These are phyloP conservation scores for Plasmodium gaboni DNA, from an alignment of 169 alveolate species.

Conservation along the genomic window DNA sequence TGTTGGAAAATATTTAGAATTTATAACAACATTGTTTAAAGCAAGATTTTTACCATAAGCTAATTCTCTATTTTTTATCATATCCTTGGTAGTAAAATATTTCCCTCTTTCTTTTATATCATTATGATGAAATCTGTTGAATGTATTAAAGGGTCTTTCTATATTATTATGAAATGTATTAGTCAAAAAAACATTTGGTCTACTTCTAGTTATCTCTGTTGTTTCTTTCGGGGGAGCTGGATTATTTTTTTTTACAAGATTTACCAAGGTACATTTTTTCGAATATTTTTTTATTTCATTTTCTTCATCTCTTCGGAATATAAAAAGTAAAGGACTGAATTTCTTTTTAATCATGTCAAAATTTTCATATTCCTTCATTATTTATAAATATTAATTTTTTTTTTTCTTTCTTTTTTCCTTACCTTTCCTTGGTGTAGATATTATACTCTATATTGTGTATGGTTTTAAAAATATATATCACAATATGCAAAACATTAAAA, in stretches of 20 bases:
- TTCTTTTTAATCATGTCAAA: conserved; percentile 40
- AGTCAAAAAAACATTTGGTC: conserved; percentile 23
- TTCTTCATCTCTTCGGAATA: conserved; percentile 57
- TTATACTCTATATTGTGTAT: not conserved
- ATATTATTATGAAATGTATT: conserved; percentile 21
- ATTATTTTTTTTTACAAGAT: conserved; percentile 20
- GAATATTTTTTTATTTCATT: conserved; percentile 49
- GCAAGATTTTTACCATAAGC: not conserved
- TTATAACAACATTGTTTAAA: conserved; percentile 12
- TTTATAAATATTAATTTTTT: not conserved
- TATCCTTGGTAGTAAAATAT: conserved; percentile 15
- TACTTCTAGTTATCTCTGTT: not conserved
- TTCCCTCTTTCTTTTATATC: conserved; percentile 6
- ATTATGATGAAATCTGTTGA: conserved; percentile 36
- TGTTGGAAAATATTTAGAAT: conserved; percentile 26
- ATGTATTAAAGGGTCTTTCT: conserved; percentile 31
- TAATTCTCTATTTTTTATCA: not conserved
- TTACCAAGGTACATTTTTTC: conserved; percentile 13
- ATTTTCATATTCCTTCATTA: conserved; percentile 64
- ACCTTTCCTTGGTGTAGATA: not conserved
- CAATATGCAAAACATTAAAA: not conserved
- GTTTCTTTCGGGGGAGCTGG: not conserved
- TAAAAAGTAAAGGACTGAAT: conserved; percentile 54
- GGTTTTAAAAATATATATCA: not conserved
- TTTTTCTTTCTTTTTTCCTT: not conserved